Percentiles rank a stretch among this genome's conserved stretches.
These are phyloP conservation scores for Kernera saxatilis DNA, from an alignment of 345 rosid species.

Conservation along the genomic window DNA sequence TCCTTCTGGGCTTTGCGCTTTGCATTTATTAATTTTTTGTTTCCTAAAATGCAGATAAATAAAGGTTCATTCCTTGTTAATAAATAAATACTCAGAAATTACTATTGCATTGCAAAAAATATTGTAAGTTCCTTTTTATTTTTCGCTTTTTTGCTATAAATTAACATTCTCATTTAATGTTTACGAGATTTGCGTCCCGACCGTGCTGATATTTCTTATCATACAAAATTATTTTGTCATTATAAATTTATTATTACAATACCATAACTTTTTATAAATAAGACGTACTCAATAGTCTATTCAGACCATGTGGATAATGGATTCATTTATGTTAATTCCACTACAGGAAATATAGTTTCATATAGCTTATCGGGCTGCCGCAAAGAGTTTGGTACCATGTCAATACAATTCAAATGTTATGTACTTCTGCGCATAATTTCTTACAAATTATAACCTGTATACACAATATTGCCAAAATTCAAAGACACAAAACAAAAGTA, in stretches of 20 bases:
- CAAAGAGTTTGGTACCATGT: neutral
- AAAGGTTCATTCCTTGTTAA: neutral
- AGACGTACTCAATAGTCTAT: neutral
- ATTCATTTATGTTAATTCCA: neutral
- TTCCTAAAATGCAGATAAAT: neutral
- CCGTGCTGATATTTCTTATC: neutral
- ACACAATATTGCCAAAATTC: neutral
- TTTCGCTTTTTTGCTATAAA: neutral
- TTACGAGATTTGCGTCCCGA: neutral
- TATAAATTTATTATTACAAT: neutral
- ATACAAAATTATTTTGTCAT: neutral
- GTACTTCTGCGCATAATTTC: neutral
- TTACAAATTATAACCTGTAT: neutral
- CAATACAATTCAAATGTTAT: neutral
- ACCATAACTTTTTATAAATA: neutral
- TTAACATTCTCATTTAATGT: slow-evolving; percentile 7
- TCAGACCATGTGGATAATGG: neutral
- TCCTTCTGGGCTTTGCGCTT: neutral
- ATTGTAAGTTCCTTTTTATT: neutral
- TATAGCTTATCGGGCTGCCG: neutral
- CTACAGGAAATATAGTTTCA: neutral
- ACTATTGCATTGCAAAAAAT: neutral
- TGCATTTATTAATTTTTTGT: neutral
- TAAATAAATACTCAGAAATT: neutral
- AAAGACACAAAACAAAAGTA: neutral